Base-by-base conservation (phyloP, 2,329 filamentous ascomycete species). In the Cladosporium sp. region DNA sequence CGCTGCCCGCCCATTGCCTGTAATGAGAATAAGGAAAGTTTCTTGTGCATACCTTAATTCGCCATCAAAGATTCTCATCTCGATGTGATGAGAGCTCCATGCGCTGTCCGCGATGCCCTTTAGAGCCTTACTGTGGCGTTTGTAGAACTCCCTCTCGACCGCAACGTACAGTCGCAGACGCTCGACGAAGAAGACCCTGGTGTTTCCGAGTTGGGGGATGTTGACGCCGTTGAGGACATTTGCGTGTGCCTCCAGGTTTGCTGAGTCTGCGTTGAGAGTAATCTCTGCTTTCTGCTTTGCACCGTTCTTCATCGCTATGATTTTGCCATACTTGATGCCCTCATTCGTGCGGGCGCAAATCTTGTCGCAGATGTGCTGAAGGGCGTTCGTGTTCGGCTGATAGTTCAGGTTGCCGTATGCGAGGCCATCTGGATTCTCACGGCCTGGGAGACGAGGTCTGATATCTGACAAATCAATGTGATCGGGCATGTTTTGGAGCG, bases 51-150 rank as follows among this genome's bases (percentile, higher is more conserved):
- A 55, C 65, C 66, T 64, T 64, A 64, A 8, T 59, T 61, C 14
- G 26, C 64, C 32, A 49, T 57, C 30, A 30, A 51, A 52, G 49
- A 65, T 52, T 54, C 64, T 60, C 59, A 66, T 21, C 54, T 34
- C 52, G 30, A 58, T 47, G 28, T 14, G 55, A 28, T 61, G 24
- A 10, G 49, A 34, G 15, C 10, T 32, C 63, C 66, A 69, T 51
- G 65, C 71, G 69, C 68, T 38, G 6, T 57, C 24, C 4, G 51
- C 34, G 21, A 57, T 64, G 14, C 36, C 61, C 34, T 59, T 59
- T 3, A 59, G n/a, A 2, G 34, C 7, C 38, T 59, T 59, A 24
- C 57, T 59, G 57, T 18, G 57, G 15, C 38, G 57, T 47, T 59
- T 47, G 38, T 59, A 59, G 14, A 59, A 24, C 4, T 14, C 34